A percentile compares a stretch with the other conserved stretches of the same genome.
These are phyloP conservation scores for Vigna angularis DNA, from an alignment of 306 rosid genomes.

Conservation along the genomic window DNA sequence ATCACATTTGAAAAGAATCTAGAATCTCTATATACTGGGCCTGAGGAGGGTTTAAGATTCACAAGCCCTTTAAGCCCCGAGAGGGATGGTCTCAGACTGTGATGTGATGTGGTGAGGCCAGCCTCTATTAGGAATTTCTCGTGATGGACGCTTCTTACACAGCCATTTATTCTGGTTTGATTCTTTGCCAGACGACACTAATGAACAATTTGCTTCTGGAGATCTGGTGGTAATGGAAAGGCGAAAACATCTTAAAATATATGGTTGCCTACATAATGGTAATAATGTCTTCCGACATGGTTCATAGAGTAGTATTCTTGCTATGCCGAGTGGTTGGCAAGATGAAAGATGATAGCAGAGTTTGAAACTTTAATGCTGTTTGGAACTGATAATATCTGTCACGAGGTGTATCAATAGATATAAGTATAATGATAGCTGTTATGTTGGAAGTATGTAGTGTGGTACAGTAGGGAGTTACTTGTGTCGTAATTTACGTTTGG, in stretches of 20 bases:
- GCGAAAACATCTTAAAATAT: neutral
- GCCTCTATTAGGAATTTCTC: neutral
- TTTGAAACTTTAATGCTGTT: constrained; percentile 1
- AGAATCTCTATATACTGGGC: neutral
- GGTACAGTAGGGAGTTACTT: neutral
- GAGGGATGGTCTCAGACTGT: neutral
- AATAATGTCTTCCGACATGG: neutral
- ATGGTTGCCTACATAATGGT: neutral
- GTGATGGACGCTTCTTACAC: neutral
- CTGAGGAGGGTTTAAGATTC: neutral
- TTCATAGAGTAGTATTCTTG: neutral
- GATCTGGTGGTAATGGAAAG: constrained; percentile 17
- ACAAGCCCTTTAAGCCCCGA: neutral
- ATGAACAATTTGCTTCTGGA: constrained; percentile 35
- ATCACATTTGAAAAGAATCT: neutral
- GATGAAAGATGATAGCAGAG: neutral
- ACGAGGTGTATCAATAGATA: neutral
- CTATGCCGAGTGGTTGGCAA: constrained; percentile 29
- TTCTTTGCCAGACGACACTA: neutral
- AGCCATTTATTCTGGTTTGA: neutral
- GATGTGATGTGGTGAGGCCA: neutral
- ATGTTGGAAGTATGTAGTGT: neutral
- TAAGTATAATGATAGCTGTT: neutral
- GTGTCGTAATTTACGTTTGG: neutral
- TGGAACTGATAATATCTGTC: neutral